Base-by-base conservation (phyloP, 2,329 filamentous ascomycete species). In the Venturia asperata region DNA sequence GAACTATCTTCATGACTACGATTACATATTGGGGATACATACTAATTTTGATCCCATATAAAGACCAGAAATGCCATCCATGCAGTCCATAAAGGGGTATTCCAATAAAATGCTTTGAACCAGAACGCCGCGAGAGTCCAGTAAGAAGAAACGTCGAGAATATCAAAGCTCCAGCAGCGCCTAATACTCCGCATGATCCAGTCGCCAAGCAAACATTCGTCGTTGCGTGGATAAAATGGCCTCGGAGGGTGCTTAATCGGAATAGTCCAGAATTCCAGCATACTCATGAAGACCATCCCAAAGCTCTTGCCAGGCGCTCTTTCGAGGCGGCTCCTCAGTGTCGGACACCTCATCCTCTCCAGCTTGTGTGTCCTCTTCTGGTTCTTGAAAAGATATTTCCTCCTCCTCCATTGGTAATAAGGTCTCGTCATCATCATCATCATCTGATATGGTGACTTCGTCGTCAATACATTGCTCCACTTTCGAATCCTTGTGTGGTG, bases 261-360 rank as follows among this genome's bases (percentile, higher is more conserved):
- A 64, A 24, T 61, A 61, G 15, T 65, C 56, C 21, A 56, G 39
- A 15, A 64, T 60, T n/a, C 66, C 66, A 62, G 56, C 58, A 55
- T 66, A 66, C 19, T 67, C 66, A 17, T 21, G n/a, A 9, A 67
- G n/a, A 27, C 64, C 43, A 52, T 66, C 66, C 56, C 64, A 66
- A 13, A 67, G 66, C 42, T 67, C 64, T 47, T 67, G 58, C 64
- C 64, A 67, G 27, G 66, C 64, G 34, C 56, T 66, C 65, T 65
- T 65, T 45, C 45, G 41, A 27, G 55, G 34, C 21, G 21, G 6
- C 5, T 63, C 30, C 24, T 62, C 64, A 39, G n/a, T 34, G n/a
- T 24, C 27, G 19, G 27, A 63, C 21, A 47, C 47, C 10, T 52
- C 47, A 27, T 27, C n/a, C 24, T 27, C 47, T 27, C 21, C 21